Percentiles rank a stretch among this genome's conserved stretches.
Evolutionary conservation across 192 early-diverging fungal genomes (phyloP).

Genomic region (Backusella australiensis): DNA sequence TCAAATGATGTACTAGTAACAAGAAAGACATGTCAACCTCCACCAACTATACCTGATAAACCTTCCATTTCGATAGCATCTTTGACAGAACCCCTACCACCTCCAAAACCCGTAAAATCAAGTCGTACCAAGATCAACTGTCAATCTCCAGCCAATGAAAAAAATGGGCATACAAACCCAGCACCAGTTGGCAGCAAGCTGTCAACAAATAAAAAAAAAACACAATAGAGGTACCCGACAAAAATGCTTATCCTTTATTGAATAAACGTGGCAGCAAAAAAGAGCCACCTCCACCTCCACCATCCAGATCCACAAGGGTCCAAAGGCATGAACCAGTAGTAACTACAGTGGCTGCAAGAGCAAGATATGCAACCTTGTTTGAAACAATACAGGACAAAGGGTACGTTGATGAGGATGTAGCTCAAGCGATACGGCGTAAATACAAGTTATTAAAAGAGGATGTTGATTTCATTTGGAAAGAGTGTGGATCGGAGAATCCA

Average conservation of each 20-base stretch:
- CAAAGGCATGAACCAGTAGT: background rate
- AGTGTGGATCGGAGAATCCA: conserved; percentile 13
- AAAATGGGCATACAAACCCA: background rate
- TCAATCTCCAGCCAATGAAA: background rate
- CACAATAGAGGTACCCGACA: background rate
- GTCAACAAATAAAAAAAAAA: background rate
- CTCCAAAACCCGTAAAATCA: background rate
- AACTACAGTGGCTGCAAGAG: background rate
- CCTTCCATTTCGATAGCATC: background rate
- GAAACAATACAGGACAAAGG: conserved; percentile 15
- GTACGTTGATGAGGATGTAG: conserved; percentile 15
- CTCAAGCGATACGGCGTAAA: conserved; percentile 5
- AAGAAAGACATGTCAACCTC: background rate
- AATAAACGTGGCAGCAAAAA: background rate
- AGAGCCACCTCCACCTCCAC: conserved; percentile 14
- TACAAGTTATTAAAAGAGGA: conserved; percentile 4
- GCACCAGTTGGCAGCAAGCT: background rate
- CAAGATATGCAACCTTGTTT: conserved; percentile 15
- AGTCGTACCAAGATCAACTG: background rate
- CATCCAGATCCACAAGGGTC: background rate
- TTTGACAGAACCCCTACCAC: background rate
- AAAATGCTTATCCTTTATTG: background rate
- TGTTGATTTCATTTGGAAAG: conserved; percentile 13
- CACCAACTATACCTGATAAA: background rate
- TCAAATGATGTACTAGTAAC: background rate